Base-by-base conservation (phyloP, 306 rosid genomes). In the Dryas alaskensis region DNA sequence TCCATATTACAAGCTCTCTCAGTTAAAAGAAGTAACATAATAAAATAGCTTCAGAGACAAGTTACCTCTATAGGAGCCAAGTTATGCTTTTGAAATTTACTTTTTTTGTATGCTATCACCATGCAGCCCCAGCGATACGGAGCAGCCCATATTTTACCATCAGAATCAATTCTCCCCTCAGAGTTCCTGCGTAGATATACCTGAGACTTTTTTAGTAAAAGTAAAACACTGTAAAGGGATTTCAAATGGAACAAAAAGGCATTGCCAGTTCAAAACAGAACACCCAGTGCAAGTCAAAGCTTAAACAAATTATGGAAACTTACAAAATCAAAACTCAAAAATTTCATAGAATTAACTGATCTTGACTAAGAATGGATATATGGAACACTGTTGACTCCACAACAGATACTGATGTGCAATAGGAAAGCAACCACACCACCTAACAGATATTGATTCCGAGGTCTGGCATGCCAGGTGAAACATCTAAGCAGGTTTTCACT, bases 91-190 rank as follows among this genome's bases (percentile, higher is more conserved):
- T 53, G 92, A 81, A 93, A 93, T 80, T 81, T 85, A 73, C 60
- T 82, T 76, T 86, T 91, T 82, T 89, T 91, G 96, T 93, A 93
- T 37, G 98, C 96, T 74, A 93, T 93, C 50, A 93, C 97, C 87
- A 91, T 84, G 86, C 96, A 88, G 65, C 98, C 96, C 97, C 91
- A 93, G 75, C 98, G 85, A 78, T 90, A 93, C 6, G 98, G 98
- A 72, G 89, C 91, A 47, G 93, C 92, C 93, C 97, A 93, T 70
- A 91, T 83, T 81, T 85, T 83, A 70, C 97, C 97, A 19, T 84
- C 82, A 68, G 86, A 85, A 78, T 93, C 97, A 48, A 89, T 77
- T 76, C 78, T 86, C 76, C 97, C 97, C 59, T 84, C 92, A 69
- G 69, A 14, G 91, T 89, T 91, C 92, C 96, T 91, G 91, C 94